phyloP scores from a whole-genome alignment of 495 filamentous ascomycete genomes.

The Penicillium pancosmium region DNA sequence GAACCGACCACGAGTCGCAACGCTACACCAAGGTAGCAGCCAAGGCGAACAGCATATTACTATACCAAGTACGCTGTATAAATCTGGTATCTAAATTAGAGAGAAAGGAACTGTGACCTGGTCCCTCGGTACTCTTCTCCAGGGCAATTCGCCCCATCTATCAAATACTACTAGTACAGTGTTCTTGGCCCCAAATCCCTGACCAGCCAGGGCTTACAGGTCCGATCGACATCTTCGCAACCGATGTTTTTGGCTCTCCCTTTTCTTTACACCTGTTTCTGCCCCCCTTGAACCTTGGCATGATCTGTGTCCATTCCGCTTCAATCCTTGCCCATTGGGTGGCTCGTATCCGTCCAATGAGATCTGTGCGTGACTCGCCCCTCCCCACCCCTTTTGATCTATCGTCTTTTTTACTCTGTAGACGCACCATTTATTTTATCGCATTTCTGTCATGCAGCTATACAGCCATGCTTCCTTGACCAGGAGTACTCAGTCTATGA shows the following conservation, averaged over 20 bases:
- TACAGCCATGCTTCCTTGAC: no score
- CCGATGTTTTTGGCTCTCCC: neutral
- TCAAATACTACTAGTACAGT: neutral
- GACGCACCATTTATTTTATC: neutral
- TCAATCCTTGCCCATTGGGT: constrained; percentile 9
- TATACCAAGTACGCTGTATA: no score
- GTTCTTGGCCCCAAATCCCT: neutral
- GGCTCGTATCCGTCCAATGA: constrained; percentile 15
- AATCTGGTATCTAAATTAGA: no score
- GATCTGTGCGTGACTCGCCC: neutral
- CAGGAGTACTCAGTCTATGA: no score
- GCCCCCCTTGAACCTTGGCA: neutral
- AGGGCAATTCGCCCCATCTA: neutral
- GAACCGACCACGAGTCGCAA: constrained; percentile 8
- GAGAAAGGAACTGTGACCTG: no score
- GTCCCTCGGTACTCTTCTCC: no score
- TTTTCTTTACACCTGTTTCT: neutral
- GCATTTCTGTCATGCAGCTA: no score
- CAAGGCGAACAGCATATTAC: neutral
- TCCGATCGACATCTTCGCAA: neutral
- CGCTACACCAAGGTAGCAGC: constrained; percentile 2
- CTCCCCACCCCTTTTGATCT: neutral
- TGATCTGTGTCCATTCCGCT: neutral
- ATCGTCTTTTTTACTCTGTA: neutral
- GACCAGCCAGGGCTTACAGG: neutral